Conservation (phyloP, 2,329 filamentous ascomycete genomes). For the Ascochyta pisi region DNA sequence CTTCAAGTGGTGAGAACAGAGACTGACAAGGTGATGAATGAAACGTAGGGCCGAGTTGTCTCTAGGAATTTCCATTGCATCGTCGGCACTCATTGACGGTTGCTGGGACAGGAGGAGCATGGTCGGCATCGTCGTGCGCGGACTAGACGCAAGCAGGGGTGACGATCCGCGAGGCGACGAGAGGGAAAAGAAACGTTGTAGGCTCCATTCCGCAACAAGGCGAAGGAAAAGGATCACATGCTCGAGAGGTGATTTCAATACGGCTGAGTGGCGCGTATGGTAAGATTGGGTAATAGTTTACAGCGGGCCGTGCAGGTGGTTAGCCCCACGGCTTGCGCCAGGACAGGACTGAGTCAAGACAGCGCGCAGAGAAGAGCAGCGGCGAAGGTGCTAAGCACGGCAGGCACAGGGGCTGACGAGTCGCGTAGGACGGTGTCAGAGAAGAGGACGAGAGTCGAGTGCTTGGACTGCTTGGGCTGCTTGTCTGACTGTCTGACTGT, state of each 20-base stretch:
- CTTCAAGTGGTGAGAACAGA: not conserved
- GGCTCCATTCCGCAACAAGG: not conserved
- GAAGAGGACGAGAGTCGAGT: too few relatives aligned
- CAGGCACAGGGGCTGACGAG: not conserved
- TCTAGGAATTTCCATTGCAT: not conserved
- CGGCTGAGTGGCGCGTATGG: constrained; percentile 40
- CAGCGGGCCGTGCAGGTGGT: not conserved
- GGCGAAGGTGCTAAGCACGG: constrained; percentile 1
- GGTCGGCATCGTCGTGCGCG: not conserved
- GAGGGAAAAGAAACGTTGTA: constrained; percentile 23
- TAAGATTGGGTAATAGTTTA: constrained; percentile 23
- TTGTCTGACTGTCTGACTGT: too few relatives aligned
- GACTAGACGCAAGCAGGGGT: constrained; percentile 27
- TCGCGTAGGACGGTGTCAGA: too few relatives aligned
- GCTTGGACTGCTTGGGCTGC: too few relatives aligned
- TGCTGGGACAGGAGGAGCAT: not conserved
- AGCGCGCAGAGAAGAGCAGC: constrained; percentile 16
- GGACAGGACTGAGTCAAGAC: constrained; percentile 3
- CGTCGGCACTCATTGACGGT: constrained; percentile 1
- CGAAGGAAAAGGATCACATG: constrained; percentile 24
- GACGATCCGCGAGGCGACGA: constrained; percentile 24
- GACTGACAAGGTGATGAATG: not conserved
- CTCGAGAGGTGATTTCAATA: constrained; percentile 13
- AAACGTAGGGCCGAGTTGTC: not conserved
- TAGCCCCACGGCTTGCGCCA: constrained; percentile 7